These are phyloP conservation scores for Triticum dicoccoides DNA, from an alignment of 176 grass and related monocot species.

Conservation along the genomic window DNA sequence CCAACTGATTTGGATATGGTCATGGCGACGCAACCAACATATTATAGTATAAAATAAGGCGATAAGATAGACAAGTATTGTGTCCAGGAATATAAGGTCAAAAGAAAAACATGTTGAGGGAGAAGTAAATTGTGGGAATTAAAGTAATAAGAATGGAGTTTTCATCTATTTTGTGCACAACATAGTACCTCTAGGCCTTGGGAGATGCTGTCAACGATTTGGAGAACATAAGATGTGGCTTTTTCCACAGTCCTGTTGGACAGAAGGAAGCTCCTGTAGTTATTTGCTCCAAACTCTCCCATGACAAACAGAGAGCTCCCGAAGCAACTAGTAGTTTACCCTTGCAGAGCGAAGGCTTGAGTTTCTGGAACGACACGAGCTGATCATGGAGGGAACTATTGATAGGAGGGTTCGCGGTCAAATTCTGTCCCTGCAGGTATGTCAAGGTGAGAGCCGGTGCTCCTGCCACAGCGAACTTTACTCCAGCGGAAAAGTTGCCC, in stretches of 20 bases:
- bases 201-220: slow-evolving; percentile 24
- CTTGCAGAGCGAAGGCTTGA: slow-evolving; percentile 50
- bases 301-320: slow-evolving; percentile 38
- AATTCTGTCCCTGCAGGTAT: slow-evolving; percentile 34
- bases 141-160: not conserved
- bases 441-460: slow-evolving; percentile 37
- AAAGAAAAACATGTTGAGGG: not conserved
- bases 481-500: slow-evolving; percentile 38
- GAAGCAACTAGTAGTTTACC: slow-evolving; percentile 11
- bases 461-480: slow-evolving; percentile 45
- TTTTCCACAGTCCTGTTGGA: slow-evolving; percentile 17
- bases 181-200: slow-evolving; percentile 32
- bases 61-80: too few species aligned
- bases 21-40: too few species aligned
- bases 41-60: too few species aligned
- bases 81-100: not conserved
- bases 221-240: slow-evolving; percentile 12
- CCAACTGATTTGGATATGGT: too few species aligned
- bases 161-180: not conserved
- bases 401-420: not conserved
- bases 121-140: not conserved
- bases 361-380: slow-evolving; percentile 44
- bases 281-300: slow-evolving; percentile 41
- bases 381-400: slow-evolving; percentile 46
- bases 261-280: slow-evolving; percentile 8